Evolutionary conservation across 805 yeast species (phyloP).

Genomic region (Yamadazyma endophytica): DNA sequence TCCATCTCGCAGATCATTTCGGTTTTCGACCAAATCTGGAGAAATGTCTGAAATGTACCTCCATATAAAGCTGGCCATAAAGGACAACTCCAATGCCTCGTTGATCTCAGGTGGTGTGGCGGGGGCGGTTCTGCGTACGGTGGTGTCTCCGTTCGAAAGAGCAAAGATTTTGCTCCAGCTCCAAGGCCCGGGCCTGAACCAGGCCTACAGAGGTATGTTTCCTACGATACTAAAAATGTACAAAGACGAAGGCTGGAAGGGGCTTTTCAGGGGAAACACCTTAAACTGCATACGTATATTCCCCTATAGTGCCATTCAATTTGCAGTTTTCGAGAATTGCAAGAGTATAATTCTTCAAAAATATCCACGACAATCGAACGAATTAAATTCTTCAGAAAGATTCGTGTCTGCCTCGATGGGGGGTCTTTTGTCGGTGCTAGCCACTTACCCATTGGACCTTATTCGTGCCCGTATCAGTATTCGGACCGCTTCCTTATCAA

Average conservation of each 20-base stretch:
- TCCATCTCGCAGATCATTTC: too few species aligned
- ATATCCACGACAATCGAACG: conserved; percentile 17
- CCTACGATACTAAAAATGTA: conserved; percentile 76
- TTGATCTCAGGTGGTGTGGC: conserved; percentile 71
- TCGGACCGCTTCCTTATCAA: conserved; percentile 69
- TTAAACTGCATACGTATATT: conserved; percentile 85
- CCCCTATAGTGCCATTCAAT: conserved; percentile 94
- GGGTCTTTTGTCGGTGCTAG: conserved; percentile 74
- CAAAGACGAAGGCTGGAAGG: conserved; percentile 87
- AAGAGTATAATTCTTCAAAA: conserved; percentile 35
- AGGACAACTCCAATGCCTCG: conserved; percentile 56
- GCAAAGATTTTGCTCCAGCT: conserved; percentile 89
- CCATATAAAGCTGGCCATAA: conserved; percentile 20
- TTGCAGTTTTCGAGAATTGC: conserved; percentile 70
- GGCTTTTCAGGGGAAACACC: conserved; percentile 87
- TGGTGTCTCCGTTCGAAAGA: conserved; percentile 92
- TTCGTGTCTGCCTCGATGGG: conserved; percentile 75
- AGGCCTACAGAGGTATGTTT: conserved; percentile 61
- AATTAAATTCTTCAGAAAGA: conserved; percentile 54
- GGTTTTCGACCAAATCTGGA: neutral
- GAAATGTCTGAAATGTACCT: too few species aligned
- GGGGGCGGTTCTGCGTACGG: conserved; percentile 82
- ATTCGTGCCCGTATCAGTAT: conserved; percentile 86
- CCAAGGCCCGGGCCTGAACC: conserved; percentile 59
- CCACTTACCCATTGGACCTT: conserved; percentile 89